Base-by-base conservation (phyloP, 305 asterid species). In the Salvia sclarea region DNA sequence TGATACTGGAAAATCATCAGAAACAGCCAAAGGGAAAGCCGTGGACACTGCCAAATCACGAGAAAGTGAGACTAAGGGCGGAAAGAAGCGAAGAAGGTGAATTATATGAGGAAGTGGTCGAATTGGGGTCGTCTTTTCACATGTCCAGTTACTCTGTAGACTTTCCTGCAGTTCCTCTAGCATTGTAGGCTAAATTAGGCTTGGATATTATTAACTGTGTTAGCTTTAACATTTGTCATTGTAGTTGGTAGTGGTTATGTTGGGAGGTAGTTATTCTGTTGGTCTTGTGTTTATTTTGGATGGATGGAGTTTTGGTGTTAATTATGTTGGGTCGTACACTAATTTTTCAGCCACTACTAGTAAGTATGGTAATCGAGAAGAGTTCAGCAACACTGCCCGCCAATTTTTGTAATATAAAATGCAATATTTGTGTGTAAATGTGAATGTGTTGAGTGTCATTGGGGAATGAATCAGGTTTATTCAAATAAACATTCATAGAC, bases 11-110 rank as follows among this genome's bases (percentile, higher is more conserved):
- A 81, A 82, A 74, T 68, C 81, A 48, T 68, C 83, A 5, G 92
- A 79, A 61, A 66, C 69, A 22, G 49, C 52, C 64, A 91, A 87
- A 71, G 82, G 81, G 38, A 89, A 78, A 82, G 64, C 82, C 3
- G 30, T 77, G 54, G 84, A 79, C 41, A 24, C 69, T 65, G 72
- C 83, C 40, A 84, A 79, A 77, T 79, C 80, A 21, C 82, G 72
- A 72, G 89, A 77, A 64, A 79, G 55, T 45, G 96, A 80, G 75
- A 30, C 81, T 5, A 84, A 80, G 71, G 67, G 81, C 40, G 82
- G 81, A 41, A 90, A 85, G 85, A 93, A 91, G 76, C 85, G 92
- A 54, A 76, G 79, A 44, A 81, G 86, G 56, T 79, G 85, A 69
- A 73, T 33, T 58, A 49, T 25, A 9, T 55, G 66, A 12, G 20